Evolutionary conservation across 805 yeast species (phyloP).

Genomic region (Yarrowia deformans): DNA sequence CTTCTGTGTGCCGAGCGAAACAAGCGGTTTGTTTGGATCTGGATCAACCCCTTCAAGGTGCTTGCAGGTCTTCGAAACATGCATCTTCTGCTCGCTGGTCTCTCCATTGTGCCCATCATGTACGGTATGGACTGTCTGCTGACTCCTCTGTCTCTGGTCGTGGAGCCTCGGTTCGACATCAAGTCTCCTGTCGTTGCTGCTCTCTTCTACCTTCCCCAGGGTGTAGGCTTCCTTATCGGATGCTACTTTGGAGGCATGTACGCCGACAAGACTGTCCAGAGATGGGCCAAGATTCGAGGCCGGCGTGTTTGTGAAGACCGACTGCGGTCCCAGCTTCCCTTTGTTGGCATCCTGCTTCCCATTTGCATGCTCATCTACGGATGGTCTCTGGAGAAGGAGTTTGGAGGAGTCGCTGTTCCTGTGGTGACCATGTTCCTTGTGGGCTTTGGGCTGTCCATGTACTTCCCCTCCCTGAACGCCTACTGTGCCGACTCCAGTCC

Average conservation of each 20-base stretch:
- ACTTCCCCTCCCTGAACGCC: conserved; percentile 62
- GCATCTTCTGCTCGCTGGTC: conserved; percentile 45
- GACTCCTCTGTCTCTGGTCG: conserved; percentile 64
- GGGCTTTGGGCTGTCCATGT: conserved; percentile 60
- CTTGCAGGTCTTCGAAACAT: conserved; percentile 54
- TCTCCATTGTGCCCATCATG: conserved; percentile 54
- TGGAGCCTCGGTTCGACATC: conserved; percentile 62
- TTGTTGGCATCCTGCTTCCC: conserved; percentile 58
- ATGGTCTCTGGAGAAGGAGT: conserved; percentile 58
- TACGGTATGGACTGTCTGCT: conserved; percentile 61
- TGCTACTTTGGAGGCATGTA: conserved; percentile 61
- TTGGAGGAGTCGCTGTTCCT: conserved; percentile 65
- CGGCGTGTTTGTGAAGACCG: conserved; percentile 62
- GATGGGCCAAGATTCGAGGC: conserved; percentile 54
- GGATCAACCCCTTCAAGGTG: conserved; percentile 59
- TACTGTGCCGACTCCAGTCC: conserved; percentile 68
- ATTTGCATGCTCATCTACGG: conserved; percentile 59
- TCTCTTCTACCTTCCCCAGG: conserved; percentile 64
- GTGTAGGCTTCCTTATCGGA: conserved; percentile 61
- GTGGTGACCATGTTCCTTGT: conserved; percentile 57
- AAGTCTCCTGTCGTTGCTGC: conserved; percentile 59
- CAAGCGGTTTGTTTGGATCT: conserved; percentile 54
- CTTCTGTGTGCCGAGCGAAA: conserved; percentile 39
- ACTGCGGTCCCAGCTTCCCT: conserved; percentile 53
- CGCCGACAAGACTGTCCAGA: conserved; percentile 59